Percentiles rank a stretch among this genome's conserved stretches.
Evolutionary conservation across 768 basidiomycete genomes (phyloP).

Genomic region (Pulveroboletus sp.): DNA sequence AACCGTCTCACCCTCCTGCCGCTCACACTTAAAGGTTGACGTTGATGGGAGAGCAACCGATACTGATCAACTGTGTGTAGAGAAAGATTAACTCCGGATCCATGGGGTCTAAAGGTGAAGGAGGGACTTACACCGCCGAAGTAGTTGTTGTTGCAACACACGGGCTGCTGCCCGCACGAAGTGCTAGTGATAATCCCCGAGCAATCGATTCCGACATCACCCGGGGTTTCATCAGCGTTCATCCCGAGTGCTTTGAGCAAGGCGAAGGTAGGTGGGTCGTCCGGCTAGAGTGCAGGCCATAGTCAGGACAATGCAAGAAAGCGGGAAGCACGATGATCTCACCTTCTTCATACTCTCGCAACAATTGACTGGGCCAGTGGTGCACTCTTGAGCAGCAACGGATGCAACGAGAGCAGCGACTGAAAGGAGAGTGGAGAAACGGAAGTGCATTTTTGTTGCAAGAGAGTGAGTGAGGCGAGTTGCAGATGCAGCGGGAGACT

Average conservation of each 20-base stretch:
- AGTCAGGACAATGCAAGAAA: not conserved
- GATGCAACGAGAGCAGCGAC: conserved; percentile 10
- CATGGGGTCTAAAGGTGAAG: no score
- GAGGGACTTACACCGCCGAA: no score
- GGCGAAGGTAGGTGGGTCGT: not conserved
- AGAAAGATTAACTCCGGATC: no score
- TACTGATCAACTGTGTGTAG: no score
- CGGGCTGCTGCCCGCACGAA: conserved; percentile 8
- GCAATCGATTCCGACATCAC: conserved; percentile 9
- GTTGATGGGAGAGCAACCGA: no score
- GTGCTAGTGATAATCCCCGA: not conserved
- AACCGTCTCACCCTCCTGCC: no score
- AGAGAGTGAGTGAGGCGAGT: not conserved
- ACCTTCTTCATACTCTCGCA: conserved; percentile 6
- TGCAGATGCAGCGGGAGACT: not conserved
- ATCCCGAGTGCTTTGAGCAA: conserved; percentile 2
- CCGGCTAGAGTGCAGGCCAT: not conserved
- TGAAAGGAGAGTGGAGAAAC: conserved; percentile 3
- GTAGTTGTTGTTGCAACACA: conserved; percentile 22
- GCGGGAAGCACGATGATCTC: not conserved
- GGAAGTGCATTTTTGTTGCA: conserved; percentile 7
- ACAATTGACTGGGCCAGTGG: conserved; percentile 12
- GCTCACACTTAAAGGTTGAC: no score
- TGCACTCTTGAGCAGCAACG: conserved; percentile 8
- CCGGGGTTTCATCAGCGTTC: not conserved